phyloP scores from a whole-genome alignment of 805 yeast species.

The Saturnispora hagleri region DNA sequence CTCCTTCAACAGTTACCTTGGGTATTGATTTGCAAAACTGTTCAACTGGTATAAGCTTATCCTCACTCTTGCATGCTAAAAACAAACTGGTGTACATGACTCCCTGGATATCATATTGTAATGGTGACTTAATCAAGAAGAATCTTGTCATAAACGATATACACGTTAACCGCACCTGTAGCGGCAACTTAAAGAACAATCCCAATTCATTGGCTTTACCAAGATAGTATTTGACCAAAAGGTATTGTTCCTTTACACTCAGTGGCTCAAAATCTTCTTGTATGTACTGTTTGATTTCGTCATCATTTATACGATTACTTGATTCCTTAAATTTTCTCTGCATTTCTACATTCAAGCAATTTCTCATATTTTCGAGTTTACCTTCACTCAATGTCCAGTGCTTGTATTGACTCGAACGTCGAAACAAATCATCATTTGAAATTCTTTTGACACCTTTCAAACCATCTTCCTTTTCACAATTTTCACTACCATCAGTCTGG shows the following conservation, averaged over 20 bases:
- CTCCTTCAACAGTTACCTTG: slow-evolving; percentile 54
- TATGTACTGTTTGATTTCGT: slow-evolving; percentile 18
- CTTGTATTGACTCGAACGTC: slow-evolving; percentile 77
- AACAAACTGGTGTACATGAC: slow-evolving; percentile 76
- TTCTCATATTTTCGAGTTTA: slow-evolving; percentile 42
- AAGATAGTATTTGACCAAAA: slow-evolving; percentile 61
- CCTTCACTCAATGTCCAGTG: slow-evolving; percentile 74
- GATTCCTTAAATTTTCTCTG: slow-evolving; percentile 16
- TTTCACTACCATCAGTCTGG: not conserved
- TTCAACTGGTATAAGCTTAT: slow-evolving; percentile 77
- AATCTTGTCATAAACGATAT: slow-evolving; percentile 73
- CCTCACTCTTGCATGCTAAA: slow-evolving; percentile 88
- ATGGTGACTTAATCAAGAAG: slow-evolving; percentile 68
- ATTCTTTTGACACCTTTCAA: slow-evolving; percentile 17
- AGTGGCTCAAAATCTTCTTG: slow-evolving; percentile 30
- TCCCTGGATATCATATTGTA: slow-evolving; percentile 82
- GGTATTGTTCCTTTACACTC: slow-evolving; percentile 59
- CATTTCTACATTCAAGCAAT: slow-evolving; percentile 49
- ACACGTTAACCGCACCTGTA: slow-evolving; percentile 85
- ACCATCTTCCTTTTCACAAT: not conserved
- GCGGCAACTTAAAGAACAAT: slow-evolving; percentile 67
- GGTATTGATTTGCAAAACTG: slow-evolving; percentile 65
- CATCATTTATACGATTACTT: slow-evolving; percentile 12
- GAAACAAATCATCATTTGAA: slow-evolving; percentile 77
- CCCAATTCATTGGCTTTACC: slow-evolving; percentile 65